Percentiles rank a stretch among this genome's conserved stretches.
phyloP scores from a whole-genome alignment of 2,329 filamentous ascomycete species.

The Calycina marina region DNA sequence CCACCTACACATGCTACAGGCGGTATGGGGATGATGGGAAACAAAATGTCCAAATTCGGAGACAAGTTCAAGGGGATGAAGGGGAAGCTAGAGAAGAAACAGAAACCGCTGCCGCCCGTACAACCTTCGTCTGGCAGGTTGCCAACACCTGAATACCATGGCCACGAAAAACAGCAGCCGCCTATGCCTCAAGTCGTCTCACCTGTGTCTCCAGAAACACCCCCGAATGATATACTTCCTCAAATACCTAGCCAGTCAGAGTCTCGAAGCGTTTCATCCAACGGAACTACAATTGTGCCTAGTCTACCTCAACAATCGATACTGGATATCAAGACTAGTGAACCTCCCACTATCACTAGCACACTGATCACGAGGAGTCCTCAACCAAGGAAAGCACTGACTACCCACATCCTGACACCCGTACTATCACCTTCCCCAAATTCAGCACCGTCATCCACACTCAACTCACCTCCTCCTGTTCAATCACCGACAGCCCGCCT shows the following conservation, averaged over 20 bases:
- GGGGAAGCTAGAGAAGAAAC: constrained; percentile 7
- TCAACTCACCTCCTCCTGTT: not conserved
- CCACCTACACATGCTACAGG: constrained; percentile 18
- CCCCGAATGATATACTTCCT: constrained; percentile 11
- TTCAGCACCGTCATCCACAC: not conserved
- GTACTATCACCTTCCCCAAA: constrained; percentile 7
- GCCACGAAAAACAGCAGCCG: constrained; percentile 11
- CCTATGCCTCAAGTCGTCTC: constrained; percentile 11
- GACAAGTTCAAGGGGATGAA: constrained; percentile 9
- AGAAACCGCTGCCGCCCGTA: constrained; percentile 4
- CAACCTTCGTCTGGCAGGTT: constrained; percentile 8
- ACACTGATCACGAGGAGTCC: constrained; percentile 12
- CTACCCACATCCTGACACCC: constrained; percentile 14
- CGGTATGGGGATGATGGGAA: constrained; percentile 8
- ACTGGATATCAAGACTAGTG: constrained; percentile 11
- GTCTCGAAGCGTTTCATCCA: constrained; percentile 6
- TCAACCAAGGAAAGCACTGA: constrained; percentile 14
- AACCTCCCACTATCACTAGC: constrained; percentile 18
- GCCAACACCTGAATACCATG: constrained; percentile 16
- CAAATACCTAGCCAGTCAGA: constrained; percentile 12
- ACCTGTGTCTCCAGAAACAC: constrained; percentile 14
- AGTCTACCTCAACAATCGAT: not conserved
- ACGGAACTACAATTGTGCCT: not conserved
- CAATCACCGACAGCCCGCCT: constrained; percentile 11
- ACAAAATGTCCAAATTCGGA: constrained; percentile 12